phyloP scores from a whole-genome alignment of 441 rosid species.

The Arabidopsis hybrid region DNA sequence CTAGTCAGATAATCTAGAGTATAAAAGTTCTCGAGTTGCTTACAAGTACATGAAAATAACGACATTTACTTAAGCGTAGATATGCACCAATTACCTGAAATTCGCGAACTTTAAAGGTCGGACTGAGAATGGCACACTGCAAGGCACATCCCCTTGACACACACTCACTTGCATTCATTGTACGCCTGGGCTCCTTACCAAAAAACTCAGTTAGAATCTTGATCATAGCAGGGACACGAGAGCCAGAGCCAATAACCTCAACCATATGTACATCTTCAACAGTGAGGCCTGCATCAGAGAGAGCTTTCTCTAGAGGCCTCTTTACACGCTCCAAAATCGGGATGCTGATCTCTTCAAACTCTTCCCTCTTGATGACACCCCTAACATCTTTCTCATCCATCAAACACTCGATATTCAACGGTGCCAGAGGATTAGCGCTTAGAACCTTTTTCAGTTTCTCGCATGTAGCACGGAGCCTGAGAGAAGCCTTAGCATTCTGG shows the following conservation, averaged over 20 bases:
- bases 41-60: not conserved
- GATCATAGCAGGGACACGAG: slow-evolving; percentile 84
- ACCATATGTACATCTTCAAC: slow-evolving; percentile 83
- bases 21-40: not conserved
- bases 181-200: slow-evolving; percentile 95
- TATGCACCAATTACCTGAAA: slow-evolving; percentile 68
- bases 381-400: slow-evolving; percentile 98
- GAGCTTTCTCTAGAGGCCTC: slow-evolving; percentile 90
- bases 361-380: slow-evolving; percentile 89
- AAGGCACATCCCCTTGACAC: slow-evolving; percentile 93
- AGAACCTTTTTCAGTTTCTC: slow-evolving; percentile 96
- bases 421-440: slow-evolving; percentile 94
- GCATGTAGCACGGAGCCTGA: slow-evolving; percentile 81
- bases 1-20: slow-evolving; percentile 6
- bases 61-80: slow-evolving; percentile 1
- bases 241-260: slow-evolving; percentile 92
- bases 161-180: slow-evolving; percentile 99
- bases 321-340: slow-evolving; percentile 92
- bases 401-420: slow-evolving; percentile 91
- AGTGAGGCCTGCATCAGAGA: slow-evolving; percentile 80
- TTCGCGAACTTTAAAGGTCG: slow-evolving; percentile 95
- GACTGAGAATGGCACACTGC: slow-evolving; percentile 97
- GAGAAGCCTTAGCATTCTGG: slow-evolving; percentile 89
- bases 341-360: slow-evolving; percentile 81
- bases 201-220: slow-evolving; percentile 88